Evolutionary conservation across 2,329 filamentous ascomycete genomes (phyloP), one percentile per base, ranked within the genome.

Genomic region (Cladosporium oxysporum): DNA sequence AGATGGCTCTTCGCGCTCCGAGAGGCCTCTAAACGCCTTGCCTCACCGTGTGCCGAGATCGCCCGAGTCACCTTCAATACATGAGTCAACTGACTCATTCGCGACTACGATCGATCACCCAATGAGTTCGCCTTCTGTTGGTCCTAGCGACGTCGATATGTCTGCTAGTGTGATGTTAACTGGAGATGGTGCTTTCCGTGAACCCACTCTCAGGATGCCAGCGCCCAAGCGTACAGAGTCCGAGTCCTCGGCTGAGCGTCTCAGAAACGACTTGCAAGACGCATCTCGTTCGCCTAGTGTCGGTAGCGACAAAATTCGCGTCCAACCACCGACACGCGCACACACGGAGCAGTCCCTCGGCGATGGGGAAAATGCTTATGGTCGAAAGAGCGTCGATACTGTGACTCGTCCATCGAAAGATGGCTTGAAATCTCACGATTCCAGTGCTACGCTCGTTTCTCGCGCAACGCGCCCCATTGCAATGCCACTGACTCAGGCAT

Each of bases 101-200:
- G 85, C 70, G n/a, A 74, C 72, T 3, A 71, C 73, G 2, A 73
- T 73, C 3, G 75, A 76, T 26, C 71, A 72, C 16, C 69, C 66
- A 10, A 58, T 71, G 23, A 71, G 65, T 26, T 70, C 65, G 65
- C 71, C 23, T 47, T 70, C 64, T 66, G 68, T 31, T 57, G 58
- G 64, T 33, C 57, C 58, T 66, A 58, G 37, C 8, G 67, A 68
- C 18, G 66, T 66, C 8, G 68, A 75, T 64, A 75, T 90, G 58
- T 96, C 93, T 3, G 94, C 91, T 2, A 98, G 94, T 75, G 93
- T 97, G 77, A 97, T 98, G 44, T 81, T 99, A 10, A 86, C 87
- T 62, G 88, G 91, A 37, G 97, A 93, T 71, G 92, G 95, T 71
- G 90, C 97, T 10, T 98, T 99, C 73, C 88, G 91, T 70, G 89